Evolutionary conservation across 2,329 filamentous ascomycete genomes (phyloP), one percentile per base, ranked within the genome.

Genomic region (Cladosporium oxysporum): DNA sequence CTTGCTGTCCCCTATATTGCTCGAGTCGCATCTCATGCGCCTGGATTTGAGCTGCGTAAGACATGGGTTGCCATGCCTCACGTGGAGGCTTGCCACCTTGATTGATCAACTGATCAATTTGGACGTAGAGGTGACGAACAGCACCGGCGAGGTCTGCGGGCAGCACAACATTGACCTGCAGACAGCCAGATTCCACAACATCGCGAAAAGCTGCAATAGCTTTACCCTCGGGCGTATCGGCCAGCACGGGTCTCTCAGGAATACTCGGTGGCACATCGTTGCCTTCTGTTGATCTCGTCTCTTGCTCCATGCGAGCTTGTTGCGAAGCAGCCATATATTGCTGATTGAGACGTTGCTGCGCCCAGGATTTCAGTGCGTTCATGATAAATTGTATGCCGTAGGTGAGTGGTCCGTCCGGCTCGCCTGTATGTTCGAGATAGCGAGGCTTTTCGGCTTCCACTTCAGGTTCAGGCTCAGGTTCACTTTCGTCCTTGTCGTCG

Each of bases 71-170:
- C 73, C 73, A 76, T n/a, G 59, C 41, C 12, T 68, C 64, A 5
- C 67, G 64, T 33, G 70, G 68, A 11, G 66, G 66, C 50, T 66
- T 66, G 37, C 69, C 66, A 23, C 67, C 69, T 53, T 73, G 71
- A 55, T 76, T 76, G 70, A 76, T 76, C 49, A 76, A 66, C 35
- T 72, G 71, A 55, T 76, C 74, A 31, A 76, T 74, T 66, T 76
- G 75, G 68, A 72, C 73, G 67, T 76, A 76, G 55, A 76, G 64
- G 26, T 70, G 70, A n/a, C 70, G 67, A 28, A 75, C 68, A 33
- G 73, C 72, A 31, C 62, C 67, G n/a, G 71, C 68, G 10, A 76
- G 67, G 37, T 69, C 67, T 10, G 65, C 57, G 3, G 66, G 66
- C 29, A 70, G 28, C 8, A 67, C 53, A 12, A 66, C 69, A 47